Evolutionary conservation across 148 eudicot species (phyloP).

Genomic region (Mesembryanthemum crystallinum): DNA sequence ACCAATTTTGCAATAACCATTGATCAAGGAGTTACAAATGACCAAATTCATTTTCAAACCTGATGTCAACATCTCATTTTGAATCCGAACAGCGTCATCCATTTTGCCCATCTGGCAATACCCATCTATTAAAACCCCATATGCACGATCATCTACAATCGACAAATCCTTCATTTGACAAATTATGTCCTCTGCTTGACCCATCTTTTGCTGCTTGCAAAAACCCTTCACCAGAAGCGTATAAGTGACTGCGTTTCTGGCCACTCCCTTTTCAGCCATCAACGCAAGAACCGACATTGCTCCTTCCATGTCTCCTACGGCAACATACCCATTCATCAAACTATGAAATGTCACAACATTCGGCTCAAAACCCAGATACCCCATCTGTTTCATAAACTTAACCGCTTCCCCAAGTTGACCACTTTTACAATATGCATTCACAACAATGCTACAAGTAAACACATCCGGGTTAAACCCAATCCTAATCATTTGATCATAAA

Average conservation of each 20-base stretch:
- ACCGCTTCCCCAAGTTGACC: conserved; percentile 31
- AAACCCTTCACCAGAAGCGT: conserved; percentile 72
- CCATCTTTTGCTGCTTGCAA: conserved; percentile 47
- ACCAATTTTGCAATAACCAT: conserved; percentile 76
- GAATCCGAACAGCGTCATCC: conserved; percentile 58
- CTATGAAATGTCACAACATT: conserved; percentile 36
- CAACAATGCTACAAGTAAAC: conserved; percentile 61
- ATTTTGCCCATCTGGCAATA: conserved; percentile 58
- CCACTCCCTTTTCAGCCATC: conserved; percentile 52
- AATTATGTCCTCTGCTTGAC: conserved; percentile 65
- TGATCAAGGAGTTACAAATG: conserved; percentile 70
- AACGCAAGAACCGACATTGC: conserved; percentile 46
- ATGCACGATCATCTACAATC: conserved; percentile 47
- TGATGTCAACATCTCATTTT: conserved; percentile 52
- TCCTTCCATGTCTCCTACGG: conserved; percentile 29
- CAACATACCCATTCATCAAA: conserved; percentile 45
- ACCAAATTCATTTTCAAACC: conserved; percentile 59
- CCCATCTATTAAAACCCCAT: conserved; percentile 66
- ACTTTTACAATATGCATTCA: conserved; percentile 68
- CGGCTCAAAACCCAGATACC: conserved; percentile 33
- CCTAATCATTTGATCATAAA: conserved; percentile 62
- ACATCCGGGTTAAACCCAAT: conserved; percentile 64
- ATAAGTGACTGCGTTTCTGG: conserved; percentile 45
- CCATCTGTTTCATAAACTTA: conserved; percentile 27
- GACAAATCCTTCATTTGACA: conserved; percentile 43